A percentile compares a stretch with the other conserved stretches of the same genome.
Conservation (phyloP, 202 grass and related monocot genomes). For the Panicum hallii region DNA sequence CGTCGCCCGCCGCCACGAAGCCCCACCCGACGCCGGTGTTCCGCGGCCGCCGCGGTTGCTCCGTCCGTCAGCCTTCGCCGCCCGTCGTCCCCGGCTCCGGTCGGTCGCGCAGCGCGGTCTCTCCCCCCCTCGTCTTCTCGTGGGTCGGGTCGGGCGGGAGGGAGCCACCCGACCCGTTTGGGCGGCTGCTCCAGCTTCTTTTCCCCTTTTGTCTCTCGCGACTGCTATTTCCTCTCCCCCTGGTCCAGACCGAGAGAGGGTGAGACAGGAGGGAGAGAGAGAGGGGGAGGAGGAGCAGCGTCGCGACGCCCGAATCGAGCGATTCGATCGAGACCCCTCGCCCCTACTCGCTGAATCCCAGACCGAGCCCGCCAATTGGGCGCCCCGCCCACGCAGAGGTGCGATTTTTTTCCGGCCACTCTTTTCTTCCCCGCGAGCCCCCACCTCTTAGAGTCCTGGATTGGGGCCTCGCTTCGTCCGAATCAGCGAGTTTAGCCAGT, state of each 20-base stretch:
- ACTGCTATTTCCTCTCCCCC: slow-evolving; percentile 40
- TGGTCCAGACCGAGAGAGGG: slow-evolving; percentile 18
- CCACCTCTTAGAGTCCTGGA: not conserved
- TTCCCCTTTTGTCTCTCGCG: slow-evolving; percentile 19
- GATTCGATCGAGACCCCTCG: slow-evolving; percentile 33
- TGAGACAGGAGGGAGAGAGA: not conserved
- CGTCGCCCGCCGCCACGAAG: not conserved
- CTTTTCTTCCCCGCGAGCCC: not conserved
- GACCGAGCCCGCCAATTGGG: slow-evolving; percentile 29
- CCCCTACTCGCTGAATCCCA: slow-evolving; percentile 23
- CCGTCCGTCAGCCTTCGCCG: not conserved
- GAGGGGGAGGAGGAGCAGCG: slow-evolving; percentile 8
- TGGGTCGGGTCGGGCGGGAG: not conserved
- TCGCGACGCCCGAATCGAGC: slow-evolving; percentile 48
- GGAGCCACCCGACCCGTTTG: slow-evolving; percentile 37
- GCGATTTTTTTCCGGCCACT: not conserved
- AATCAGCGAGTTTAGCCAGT: not conserved
- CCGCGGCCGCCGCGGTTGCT: not conserved
- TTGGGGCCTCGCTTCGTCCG: slow-evolving; percentile 25
- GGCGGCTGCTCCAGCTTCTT: not conserved
- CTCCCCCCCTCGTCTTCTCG: too few species aligned
- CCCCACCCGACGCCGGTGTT: not conserved
- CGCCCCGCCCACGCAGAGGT: slow-evolving; percentile 39
- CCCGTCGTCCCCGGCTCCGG: not conserved
- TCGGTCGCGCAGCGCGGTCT: not conserved